These are phyloP conservation scores for Scutellospora calospora DNA, from an alignment of 371 early-diverging fungal genomes.

Conservation along the genomic window DNA sequence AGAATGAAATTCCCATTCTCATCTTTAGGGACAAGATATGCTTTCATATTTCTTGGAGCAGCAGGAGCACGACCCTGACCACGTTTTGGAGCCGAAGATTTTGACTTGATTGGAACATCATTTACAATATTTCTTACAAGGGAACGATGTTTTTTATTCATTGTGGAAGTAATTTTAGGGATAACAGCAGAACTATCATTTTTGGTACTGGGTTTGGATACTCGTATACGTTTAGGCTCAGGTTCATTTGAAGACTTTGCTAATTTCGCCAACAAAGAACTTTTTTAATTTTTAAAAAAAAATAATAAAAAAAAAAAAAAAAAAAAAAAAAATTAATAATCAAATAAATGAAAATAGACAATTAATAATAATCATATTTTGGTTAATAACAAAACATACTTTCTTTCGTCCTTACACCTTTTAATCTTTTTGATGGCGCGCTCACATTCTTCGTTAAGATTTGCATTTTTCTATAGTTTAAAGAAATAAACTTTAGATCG, in stretches of 20 bases:
- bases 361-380: background rate
- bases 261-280: background rate
- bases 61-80: background rate
- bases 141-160: background rate
- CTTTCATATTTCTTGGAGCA: constrained; percentile 10
- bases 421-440: constrained; percentile 4
- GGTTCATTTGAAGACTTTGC: background rate
- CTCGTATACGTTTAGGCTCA: background rate
- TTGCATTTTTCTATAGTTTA: background rate
- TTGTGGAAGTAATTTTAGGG: background rate
- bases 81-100: background rate
- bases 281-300: background rate
- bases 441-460: constrained; percentile 10
- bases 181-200: background rate
- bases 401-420: constrained; percentile 18
- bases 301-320: background rate
- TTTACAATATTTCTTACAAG: constrained; percentile 5
- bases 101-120: background rate
- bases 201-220: background rate
- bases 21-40: constrained; percentile 65
- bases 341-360: background rate
- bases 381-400: background rate
- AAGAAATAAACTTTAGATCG: background rate
- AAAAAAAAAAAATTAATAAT: background rate
- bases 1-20: constrained; percentile 75